Evolutionary conservation across 306 rosid species (phyloP).

Genomic region (Ochetophila trinervis): DNA sequence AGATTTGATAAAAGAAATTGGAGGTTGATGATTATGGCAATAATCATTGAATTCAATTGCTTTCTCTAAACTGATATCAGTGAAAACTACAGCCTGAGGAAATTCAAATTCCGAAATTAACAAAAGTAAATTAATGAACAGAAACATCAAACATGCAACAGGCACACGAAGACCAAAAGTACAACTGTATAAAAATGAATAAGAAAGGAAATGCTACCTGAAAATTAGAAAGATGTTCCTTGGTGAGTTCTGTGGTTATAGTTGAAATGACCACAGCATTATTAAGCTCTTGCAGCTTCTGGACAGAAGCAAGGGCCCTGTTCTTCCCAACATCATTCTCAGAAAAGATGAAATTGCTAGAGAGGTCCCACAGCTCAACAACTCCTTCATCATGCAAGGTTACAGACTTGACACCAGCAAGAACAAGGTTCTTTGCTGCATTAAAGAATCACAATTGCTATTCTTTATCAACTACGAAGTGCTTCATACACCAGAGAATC

Average conservation of each 20-base stretch:
- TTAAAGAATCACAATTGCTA: neutral
- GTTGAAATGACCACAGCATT: slow-evolving; percentile 20
- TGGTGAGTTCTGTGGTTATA: slow-evolving; percentile 14
- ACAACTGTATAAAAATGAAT: too few relatives aligned
- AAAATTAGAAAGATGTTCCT: slow-evolving; percentile 23
- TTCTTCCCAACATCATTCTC: slow-evolving; percentile 26
- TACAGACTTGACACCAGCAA: slow-evolving; percentile 30
- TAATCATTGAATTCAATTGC: slow-evolving; percentile 28
- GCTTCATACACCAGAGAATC: neutral
- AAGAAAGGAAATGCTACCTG: slow-evolving; percentile 13
- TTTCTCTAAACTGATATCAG: slow-evolving; percentile 24
- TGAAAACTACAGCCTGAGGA: slow-evolving; percentile 28
- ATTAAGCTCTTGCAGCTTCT: slow-evolving; percentile 25
- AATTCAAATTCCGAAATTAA: slow-evolving; percentile 2
- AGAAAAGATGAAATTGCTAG: slow-evolving; percentile 20
- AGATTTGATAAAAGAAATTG: slow-evolving; percentile 23
- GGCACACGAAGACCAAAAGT: neutral
- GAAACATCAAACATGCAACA: neutral
- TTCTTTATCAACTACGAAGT: neutral
- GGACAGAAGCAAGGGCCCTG: slow-evolving; percentile 22
- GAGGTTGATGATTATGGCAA: slow-evolving; percentile 24
- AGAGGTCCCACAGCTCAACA: slow-evolving; percentile 26
- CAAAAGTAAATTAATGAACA: neutral
- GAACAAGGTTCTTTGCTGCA: slow-evolving; percentile 32
- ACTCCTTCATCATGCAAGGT: slow-evolving; percentile 26